Evolutionary conservation across 805 yeast species (phyloP), one percentile per base, ranked within the genome.

Genomic region (Kodamaea leandrae): DNA sequence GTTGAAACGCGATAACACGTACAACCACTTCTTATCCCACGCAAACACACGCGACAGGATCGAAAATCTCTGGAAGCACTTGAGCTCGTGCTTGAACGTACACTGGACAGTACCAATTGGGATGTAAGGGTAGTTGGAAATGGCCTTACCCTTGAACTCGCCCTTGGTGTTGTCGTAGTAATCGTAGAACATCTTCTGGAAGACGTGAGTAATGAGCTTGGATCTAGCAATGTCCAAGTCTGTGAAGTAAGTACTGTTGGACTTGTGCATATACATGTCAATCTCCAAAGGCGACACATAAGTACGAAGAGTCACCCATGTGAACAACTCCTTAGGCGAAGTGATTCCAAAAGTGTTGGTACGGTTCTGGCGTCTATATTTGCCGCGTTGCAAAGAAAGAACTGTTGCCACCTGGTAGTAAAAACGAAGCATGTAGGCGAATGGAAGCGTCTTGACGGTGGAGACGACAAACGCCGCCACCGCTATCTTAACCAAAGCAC

Each of bases 11-110:
- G 84, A 77, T 17, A 84, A 48, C 9, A 86, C 74, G 55, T 80
- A 89, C 10, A 90, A 52, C 96, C 96, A 88, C 60, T 89, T 90
- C 24, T 76, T 70, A 63, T 86, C 93, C 96, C 96, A 89, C 6
- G 91, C 83, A 4, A 85, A 57, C 14, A 90, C 72, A 27, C 78
- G 67, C 2, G 84, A 74, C 25, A 68, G 66, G 16, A 90, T 69
- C 3, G 63, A 48, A 57, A 81, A 90, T 18, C 52, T 51, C 41
- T 74, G 76, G 54, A 81, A 86, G 1, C 91, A 83, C 51, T 65
- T 74, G 56, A 91, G 79, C 54, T 90, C 96, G 47, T 74, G 77
- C 46, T 82, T 72, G 64, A 86, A 90, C 19, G 76, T 70, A 21
- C 83, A 74, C 38, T 75, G 76, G 7, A 86, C 82, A 6, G 82